Evolutionary conservation across 2,329 filamentous ascomycete genomes (phyloP), one percentile per base, ranked within the genome.

Genomic region (Penicillium rolfsii): DNA sequence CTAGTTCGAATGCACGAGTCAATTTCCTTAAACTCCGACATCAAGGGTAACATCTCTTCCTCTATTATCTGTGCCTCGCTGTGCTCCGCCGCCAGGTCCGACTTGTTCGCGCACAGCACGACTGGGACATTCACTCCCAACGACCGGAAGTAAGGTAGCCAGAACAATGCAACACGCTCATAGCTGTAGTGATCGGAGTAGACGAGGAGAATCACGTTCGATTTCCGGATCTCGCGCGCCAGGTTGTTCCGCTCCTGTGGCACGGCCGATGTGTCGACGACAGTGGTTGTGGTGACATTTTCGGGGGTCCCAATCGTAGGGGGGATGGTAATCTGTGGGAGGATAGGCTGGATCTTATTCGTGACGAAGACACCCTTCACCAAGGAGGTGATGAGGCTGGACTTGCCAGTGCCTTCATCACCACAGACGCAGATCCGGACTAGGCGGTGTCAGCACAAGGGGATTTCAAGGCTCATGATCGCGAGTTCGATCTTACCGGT

Each of bases 121-220:
- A 99, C 95, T 0, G 95, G 95, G 24, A 99, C 93, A 74, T 99
- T 99, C 74, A 99, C 95, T n/a, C 95, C 95, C 41, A 99, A 85
- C 4, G 93, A 97, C 63, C 95, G 90, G 74, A 99, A 98, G 78
- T 97, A 96, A 11, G 95, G 95, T 86, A 99, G 90, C 95, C 95
- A 99, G 78, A 98, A 99, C 49, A 99, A 83, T 3, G 94, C 95
- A 3, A 99, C 93, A 40, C 95, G 85, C 76, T 99, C 95, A 80
- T 98, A 99, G 83, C 93, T 98, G 82, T 99, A 99, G 79, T 98
- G 94, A 76, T 99, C 95, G 67, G 93, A 93, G 77, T 99, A 99
- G 57, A 99, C 93, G 46, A 99, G 87, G 19, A 98, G 84, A 66
- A 99, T 98, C 67, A 97, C 94, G 75, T 97, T 99, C 72, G 90